Base-by-base conservation (phyloP, 2,329 filamentous ascomycete genomes). In the Sordariomycetes sp. region DNA sequence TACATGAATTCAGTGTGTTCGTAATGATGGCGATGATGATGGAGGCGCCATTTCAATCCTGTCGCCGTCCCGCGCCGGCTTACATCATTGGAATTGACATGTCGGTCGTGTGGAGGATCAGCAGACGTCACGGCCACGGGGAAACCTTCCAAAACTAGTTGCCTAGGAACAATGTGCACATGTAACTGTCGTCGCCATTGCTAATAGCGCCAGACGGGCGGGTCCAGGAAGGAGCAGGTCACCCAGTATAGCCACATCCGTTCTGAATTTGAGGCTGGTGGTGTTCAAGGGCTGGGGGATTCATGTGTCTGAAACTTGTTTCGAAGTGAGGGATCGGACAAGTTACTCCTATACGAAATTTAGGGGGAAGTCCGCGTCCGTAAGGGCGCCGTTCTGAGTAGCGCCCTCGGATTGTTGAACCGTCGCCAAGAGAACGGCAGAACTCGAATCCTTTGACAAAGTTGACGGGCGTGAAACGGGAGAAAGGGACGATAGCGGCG, bases 231-330 rank as follows among this genome's bases (percentile, higher is more conserved):
- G 24, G 45, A 10, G 24, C 7, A 45, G 28, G 25, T 17, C 28
- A 3, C 13, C 42, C 12, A n/a, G 45, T 15, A 22, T 20, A 45
- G 24, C 20, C 35, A 45, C 36, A 22, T 53, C 39, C 22, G 22
- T 24, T 55, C 42, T n/a, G 54, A 35, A 15, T 52, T 56, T 48
- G 55, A 52, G 55, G 52, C 52, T 28, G 15, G 28, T 32, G 55
- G 28, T 32, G 55, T 52, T 56, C 55, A 15, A 56, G 45, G 4
- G 55, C 25, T 48, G 48, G 48, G 34, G 34, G 20, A 52, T 56
- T 35, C 39, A 52, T 28, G 3, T 32, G 48, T 56, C 48, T 56
- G 55, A 48, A 56, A 56, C 48, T 42, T 52, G 55, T 56, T 56
- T 56, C 55, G 55, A 42, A 52, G 20, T 36, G 6, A 25, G n/a